Evolutionary conservation across 1,139 yeast species (phyloP), one percentile per base, ranked within the genome.

Genomic region (Arxiozyma slooffiae): DNA sequence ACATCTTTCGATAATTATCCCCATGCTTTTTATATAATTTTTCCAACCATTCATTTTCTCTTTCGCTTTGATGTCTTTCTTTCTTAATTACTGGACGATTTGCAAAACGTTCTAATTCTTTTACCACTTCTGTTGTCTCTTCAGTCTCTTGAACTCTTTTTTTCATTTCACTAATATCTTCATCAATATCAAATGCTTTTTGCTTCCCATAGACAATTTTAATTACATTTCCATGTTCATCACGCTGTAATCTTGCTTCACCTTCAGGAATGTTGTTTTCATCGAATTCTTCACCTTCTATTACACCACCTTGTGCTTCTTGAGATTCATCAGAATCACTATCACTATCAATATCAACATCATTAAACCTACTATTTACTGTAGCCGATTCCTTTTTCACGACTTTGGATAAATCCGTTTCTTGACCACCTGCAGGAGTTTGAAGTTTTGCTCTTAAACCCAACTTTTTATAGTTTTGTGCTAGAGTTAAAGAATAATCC

Each of bases 1-100:
- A 84, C 97, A 94, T 92, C 61, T 81, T 85, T 48, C 79, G 83
- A 65, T 81, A 89, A 66, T 92, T 84, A 56, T 89, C 95, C 20
- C 97, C 97, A 64, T 92, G 81, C 67, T 87, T 88, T 34, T 78
- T 79, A 53, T 82, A 76, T 48, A 92, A 73, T 23, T 70, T 69
- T 49, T 69, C 70, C 44, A 88, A 69, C 95, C 96, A 88, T 40
- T 77, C 85, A 47, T 68, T 70, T 68, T 92, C 97, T 60, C 95
- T 73, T 44, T 77, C 82, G 51, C 89, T 80, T 59, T 80, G 85
- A 44, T 67, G 71, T 61, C 88, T 77, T 53, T 74, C 83, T 51
- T 73, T 81, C 53, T 70, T 77, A 16, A 73, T 69, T 43, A 70
- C 67, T 14, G 78, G 80, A 52, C 77, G 65, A 49, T 71, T 69